Evolutionary conservation across 1,284 basidiomycete species (phyloP).

Genomic region (Athelia sp.): DNA sequence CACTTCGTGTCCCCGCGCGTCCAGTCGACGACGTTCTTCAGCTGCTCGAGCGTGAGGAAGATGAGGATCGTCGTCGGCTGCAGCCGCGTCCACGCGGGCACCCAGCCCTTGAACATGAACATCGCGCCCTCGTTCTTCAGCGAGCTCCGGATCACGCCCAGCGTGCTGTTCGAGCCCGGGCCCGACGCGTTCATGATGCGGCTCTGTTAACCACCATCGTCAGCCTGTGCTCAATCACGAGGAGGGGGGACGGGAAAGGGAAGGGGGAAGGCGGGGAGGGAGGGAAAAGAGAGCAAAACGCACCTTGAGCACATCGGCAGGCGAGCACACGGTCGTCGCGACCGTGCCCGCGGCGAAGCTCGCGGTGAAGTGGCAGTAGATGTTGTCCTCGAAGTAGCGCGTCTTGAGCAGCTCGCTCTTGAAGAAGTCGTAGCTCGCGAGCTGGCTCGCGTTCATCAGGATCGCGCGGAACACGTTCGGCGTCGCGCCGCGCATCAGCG

Average conservation of each 20-base stretch:
- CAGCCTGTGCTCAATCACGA: too few species aligned
- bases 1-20: constrained; percentile 22
- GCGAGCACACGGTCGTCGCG: constrained; percentile 91
- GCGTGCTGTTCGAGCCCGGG: constrained; percentile 67
- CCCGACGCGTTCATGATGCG: constrained; percentile 90
- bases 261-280: background rate
- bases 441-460: constrained; percentile 89
- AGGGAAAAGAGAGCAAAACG: constrained; percentile 10
- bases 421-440: constrained; percentile 90
- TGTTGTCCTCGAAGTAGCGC: constrained; percentile 73
- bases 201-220: too few species aligned
- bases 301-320: constrained; percentile 87
- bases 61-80: constrained; percentile 84
- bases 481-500: constrained; percentile 74
- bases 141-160: constrained; percentile 67
- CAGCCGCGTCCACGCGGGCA: constrained; percentile 80
- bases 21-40: constrained; percentile 62
- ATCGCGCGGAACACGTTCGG: constrained; percentile 86
- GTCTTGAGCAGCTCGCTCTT: constrained; percentile 75
- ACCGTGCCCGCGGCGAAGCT: constrained; percentile 88
- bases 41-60: constrained; percentile 79
- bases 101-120: constrained; percentile 94
- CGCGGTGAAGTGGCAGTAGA: constrained; percentile 77
- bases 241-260: background rate
- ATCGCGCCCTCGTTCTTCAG: constrained; percentile 77